Evolutionary conservation across 305 asterid species (phyloP).

Genomic region (Rubia peregrina): DNA sequence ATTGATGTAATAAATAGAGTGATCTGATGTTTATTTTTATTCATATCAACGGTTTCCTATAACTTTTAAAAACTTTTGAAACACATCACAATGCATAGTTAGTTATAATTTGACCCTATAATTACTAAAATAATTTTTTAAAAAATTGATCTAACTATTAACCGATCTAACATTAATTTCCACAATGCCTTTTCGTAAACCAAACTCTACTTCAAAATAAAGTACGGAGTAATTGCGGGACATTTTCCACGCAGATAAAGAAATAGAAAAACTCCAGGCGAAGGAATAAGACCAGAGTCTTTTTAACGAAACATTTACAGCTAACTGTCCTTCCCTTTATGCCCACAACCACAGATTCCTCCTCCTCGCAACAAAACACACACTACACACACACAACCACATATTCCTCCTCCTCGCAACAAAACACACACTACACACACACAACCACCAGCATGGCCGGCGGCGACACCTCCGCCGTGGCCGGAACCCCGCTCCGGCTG

Average conservation of each 20-base stretch:
- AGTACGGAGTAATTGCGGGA: too few relatives aligned
- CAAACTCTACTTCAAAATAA: too few relatives aligned
- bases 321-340: neutral
- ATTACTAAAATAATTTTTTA: too few relatives aligned
- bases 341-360: slow-evolving; percentile 7
- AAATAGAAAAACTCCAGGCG: neutral
- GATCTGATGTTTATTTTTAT: too few relatives aligned
- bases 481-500: slow-evolving; percentile 38
- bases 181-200: too few relatives aligned
- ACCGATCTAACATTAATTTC: too few relatives aligned
- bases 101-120: too few relatives aligned
- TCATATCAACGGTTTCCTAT: too few relatives aligned
- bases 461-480: slow-evolving; percentile 41
- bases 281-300: slow-evolving; percentile 6
- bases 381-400: neutral
- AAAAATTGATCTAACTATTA: too few relatives aligned
- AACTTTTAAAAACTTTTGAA: too few relatives aligned
- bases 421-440: slow-evolving; percentile 2
- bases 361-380: slow-evolving; percentile 2
- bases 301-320: slow-evolving; percentile 15
- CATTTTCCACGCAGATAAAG: neutral
- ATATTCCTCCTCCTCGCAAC: slow-evolving; percentile 2
- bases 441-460: slow-evolving; percentile 41
- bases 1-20: too few relatives aligned
- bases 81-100: too few relatives aligned